Percentiles rank a stretch among this genome's conserved stretches.
These are phyloP conservation scores for Ceratocystis variospora DNA, from an alignment of 2,329 filamentous ascomycete genomes.

Conservation along the genomic window DNA sequence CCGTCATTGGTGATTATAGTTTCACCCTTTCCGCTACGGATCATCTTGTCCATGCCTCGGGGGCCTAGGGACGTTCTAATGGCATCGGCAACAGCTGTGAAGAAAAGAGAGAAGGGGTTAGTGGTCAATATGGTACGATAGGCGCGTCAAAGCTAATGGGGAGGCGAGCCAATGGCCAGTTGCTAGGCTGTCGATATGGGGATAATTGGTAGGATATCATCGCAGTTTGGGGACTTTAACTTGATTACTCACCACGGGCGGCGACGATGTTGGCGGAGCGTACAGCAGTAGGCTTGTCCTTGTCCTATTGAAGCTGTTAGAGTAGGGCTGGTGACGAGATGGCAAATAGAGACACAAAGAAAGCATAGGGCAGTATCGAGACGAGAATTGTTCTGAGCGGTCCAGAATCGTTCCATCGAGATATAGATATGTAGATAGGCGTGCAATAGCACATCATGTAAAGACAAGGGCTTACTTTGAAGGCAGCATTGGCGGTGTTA, in stretches of 20 bases:
- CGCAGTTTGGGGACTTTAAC: background rate
- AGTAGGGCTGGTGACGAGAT: background rate
- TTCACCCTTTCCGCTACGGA: constrained; percentile 88
- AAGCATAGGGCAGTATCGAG: too few species aligned
- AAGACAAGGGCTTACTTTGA: constrained; percentile 34
- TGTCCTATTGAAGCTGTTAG: constrained; percentile 43
- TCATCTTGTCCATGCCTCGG: constrained; percentile 99
- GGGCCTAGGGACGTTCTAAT: constrained; percentile 93
- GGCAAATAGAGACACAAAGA: too few species aligned
- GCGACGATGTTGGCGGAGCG: constrained; percentile 94
- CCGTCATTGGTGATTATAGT: constrained; percentile 99
- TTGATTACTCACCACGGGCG: constrained; percentile 56
- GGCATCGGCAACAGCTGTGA: constrained; percentile 81
- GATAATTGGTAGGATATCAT: background rate
- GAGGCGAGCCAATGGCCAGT: background rate
- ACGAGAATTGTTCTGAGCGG: too few species aligned
- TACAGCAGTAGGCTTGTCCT: constrained; percentile 98
- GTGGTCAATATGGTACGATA: background rate
- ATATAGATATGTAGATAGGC: too few species aligned
- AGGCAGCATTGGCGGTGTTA: constrained; percentile 39
- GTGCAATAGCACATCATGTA: background rate
- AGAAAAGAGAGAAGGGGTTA: constrained; percentile 17
- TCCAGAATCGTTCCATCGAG: too few species aligned
- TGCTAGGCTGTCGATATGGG: background rate
- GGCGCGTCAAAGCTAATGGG: background rate